Conservation (phyloP, 768 basidiomycete genomes). For the Podaxis sp. region DNA sequence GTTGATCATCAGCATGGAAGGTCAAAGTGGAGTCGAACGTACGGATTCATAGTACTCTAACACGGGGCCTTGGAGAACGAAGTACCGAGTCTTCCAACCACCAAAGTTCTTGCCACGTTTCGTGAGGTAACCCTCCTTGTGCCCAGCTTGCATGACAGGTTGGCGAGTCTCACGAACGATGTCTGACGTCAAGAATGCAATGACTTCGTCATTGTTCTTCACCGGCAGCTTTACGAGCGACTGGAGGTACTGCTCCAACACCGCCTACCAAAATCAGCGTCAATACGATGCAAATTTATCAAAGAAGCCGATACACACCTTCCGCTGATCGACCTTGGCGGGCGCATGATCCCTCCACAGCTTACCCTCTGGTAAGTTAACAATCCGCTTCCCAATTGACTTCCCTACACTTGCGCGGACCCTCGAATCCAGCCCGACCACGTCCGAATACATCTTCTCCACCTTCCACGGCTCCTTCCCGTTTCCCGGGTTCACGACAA, state of each 20-base stretch:
- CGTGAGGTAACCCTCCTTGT: slow-evolving; percentile 95
- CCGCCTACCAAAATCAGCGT: slow-evolving; percentile 40
- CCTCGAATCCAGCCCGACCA: slow-evolving; percentile 81
- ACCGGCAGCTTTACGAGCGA: slow-evolving; percentile 78
- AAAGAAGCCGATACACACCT: slow-evolving; percentile 49
- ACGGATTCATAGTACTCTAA: slow-evolving; percentile 96
- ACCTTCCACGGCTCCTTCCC: slow-evolving; percentile 79
- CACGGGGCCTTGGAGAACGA: slow-evolving; percentile 87
- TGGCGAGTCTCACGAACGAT: slow-evolving; percentile 74
- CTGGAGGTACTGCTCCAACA: slow-evolving; percentile 85
- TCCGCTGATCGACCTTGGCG: slow-evolving; percentile 93
- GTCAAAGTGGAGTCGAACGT: slow-evolving; percentile 35
- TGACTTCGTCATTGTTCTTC: slow-evolving; percentile 86
- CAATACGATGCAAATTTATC: too few relatives aligned
- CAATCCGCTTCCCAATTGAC: slow-evolving; percentile 76
- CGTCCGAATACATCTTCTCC: slow-evolving; percentile 93
- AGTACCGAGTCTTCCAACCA: slow-evolving; percentile 96
- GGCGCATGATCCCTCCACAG: slow-evolving; percentile 98
- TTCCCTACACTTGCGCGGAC: slow-evolving; percentile 69
- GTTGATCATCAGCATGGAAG: slow-evolving; percentile 17
- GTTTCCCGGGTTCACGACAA: slow-evolving; percentile 69
- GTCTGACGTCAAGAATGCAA: slow-evolving; percentile 91
- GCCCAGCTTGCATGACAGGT: slow-evolving; percentile 75
- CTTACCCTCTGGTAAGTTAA: slow-evolving; percentile 83
- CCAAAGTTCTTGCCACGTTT: slow-evolving; percentile 98